These are phyloP conservation scores for Penicillium crystallinum DNA, from an alignment of 495 filamentous ascomycete species.

Conservation along the genomic window DNA sequence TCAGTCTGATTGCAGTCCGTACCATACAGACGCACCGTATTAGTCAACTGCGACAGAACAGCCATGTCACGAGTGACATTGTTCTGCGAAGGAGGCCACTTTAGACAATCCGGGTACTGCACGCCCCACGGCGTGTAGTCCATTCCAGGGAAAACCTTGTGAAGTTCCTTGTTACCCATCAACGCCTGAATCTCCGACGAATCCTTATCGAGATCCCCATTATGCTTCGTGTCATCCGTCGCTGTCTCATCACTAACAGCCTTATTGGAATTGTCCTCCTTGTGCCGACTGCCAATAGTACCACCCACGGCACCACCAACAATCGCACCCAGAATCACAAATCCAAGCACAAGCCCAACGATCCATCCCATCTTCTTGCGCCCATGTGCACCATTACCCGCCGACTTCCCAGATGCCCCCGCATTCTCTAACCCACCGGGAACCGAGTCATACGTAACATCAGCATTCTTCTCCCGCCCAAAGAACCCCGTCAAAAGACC, in stretches of 20 bases:
- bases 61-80: constrained; percentile 92
- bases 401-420: constrained; percentile 17
- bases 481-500: constrained; percentile 42
- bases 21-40: constrained; percentile 85
- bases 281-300: constrained; percentile 51
- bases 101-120: constrained; percentile 82
- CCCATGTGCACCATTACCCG: constrained; percentile 48
- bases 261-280: constrained; percentile 7
- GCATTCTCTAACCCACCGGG: constrained; percentile 29
- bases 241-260: constrained; percentile 22
- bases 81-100: constrained; percentile 78
- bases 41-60: constrained; percentile 85
- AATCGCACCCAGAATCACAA: constrained; percentile 65
- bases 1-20: constrained; percentile 98
- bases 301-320: constrained; percentile 74
- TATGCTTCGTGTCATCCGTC: constrained; percentile 42
- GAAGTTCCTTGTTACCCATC: constrained; percentile 72
- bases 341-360: constrained; percentile 52
- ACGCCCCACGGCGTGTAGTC: constrained; percentile 92
- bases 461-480: constrained; percentile 37
- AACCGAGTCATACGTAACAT: constrained; percentile 49
- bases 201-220: constrained; percentile 67
- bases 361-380: constrained; percentile 70
- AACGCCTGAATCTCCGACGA: constrained; percentile 76
- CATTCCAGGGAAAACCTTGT: constrained; percentile 95